Evolutionary conservation across 148 eudicot species (phyloP), one percentile per base, ranked within the genome.

Genomic region (Chenopodium formosanum): DNA sequence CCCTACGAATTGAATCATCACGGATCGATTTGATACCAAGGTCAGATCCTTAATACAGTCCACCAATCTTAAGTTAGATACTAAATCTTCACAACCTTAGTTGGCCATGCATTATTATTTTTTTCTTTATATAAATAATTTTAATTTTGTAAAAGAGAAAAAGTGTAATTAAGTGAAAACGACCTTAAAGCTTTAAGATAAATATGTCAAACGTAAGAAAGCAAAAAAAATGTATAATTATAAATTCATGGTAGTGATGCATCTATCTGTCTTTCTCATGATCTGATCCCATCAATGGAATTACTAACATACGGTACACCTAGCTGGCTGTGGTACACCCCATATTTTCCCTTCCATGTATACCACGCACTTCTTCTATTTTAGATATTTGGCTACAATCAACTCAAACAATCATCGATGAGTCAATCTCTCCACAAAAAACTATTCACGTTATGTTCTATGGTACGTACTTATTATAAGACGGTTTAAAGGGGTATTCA

Each of bases 181-280:
- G 50, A 37, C 50, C 73, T 5, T 9, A 9, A 13, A 70, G 1
- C 4, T 25, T 10, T 25, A 66, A 56, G 62, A 56, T 16, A 14
- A 56, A 14, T 14, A 20, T 40, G 25, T 70, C 23, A 37, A 70
- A 70, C 50, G 11, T 70, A 70, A 70, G 19, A 56, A 70, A 40
- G 73, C 40, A 31, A 37, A 19, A 20, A 9, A 29, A 8, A 40
- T 40, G 44, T 40, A 40, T 1, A 40, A 40, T 40, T 40, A 40
- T 40, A 40, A 48, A 53, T 27, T 56, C 25, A 14, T 14, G 44
- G 66, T 27, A 7, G 50, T 7, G 2, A 56, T 52, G 12, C 34
- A 56, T 75, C 25, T 75, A 53, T 9, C 66, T 32, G 78, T 75
- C 78, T 31, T 32, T 32, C 37, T 75, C 78, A 72, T 72, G 53